phyloP scores from a whole-genome alignment of 495 filamentous ascomycete genomes.

The Podospora anserina region DNA sequence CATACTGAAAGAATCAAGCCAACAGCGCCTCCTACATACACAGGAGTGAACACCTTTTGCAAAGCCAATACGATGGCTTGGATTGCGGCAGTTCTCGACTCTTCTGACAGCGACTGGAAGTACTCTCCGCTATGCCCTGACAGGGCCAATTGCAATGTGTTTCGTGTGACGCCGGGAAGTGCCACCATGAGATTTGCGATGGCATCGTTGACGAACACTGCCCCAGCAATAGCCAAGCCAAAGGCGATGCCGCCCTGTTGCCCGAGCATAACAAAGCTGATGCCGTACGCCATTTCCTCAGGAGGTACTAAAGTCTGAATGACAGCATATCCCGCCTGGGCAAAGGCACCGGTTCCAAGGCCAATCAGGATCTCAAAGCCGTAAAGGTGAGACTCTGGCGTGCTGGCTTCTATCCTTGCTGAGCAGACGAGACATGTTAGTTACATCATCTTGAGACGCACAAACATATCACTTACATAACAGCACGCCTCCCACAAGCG shows the following conservation, averaged over 20 bases:
- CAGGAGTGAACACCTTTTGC: background rate
- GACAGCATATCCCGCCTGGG: constrained; percentile 51
- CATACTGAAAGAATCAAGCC: background rate
- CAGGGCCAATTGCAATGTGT: background rate
- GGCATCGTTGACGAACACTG: constrained; percentile 8
- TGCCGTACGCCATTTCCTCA: constrained; percentile 39
- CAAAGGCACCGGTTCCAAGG: constrained; percentile 50
- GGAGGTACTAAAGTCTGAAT: constrained; percentile 46
- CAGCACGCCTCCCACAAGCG: constrained; percentile 49
- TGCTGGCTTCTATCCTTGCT: constrained; percentile 13
- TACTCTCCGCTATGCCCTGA: background rate
- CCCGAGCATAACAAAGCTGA: constrained; percentile 48
- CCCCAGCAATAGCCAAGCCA: constrained; percentile 15
- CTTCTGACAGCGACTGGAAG: background rate
- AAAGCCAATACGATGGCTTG: background rate
- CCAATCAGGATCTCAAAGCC: constrained; percentile 53
- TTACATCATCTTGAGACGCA: background rate
- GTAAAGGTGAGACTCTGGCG: constrained; percentile 45
- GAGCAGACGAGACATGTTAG: background rate
- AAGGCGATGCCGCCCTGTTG: constrained; percentile 10
- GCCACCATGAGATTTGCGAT: background rate
- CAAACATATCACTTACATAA: constrained; percentile 28
- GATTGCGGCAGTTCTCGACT: background rate
- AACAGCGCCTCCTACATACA: background rate
- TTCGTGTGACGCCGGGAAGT: background rate